Evolutionary conservation across 2,329 filamentous ascomycete species (phyloP), one percentile per base, ranked within the genome.

Genomic region (Pseudodiploospora longispora): DNA sequence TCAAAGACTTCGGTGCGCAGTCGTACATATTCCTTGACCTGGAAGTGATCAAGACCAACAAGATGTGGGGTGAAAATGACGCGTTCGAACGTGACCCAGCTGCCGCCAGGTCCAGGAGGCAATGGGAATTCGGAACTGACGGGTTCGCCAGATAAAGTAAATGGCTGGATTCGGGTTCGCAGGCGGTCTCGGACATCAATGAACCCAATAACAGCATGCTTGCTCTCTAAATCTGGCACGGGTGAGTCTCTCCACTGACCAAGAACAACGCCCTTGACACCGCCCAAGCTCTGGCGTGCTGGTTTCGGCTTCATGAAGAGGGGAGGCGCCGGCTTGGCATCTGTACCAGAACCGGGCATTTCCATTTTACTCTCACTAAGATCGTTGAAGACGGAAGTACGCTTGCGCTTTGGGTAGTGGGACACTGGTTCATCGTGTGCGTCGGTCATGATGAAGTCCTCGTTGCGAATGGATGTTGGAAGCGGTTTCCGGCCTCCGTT

Each of bases 1-100:
- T 67, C 59, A 0, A 50, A 52, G 1, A 47, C 46, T 2, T 72
- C 70, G 1, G 64, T 59, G 5, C 75, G 70, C 28, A 80, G 61
- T 49, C 76, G 76, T 40, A 82, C 77, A 46, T 78, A 83, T 53
- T 82, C 78, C 53, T 82, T 82, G 30, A 83, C 60, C 30, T 79
- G 71, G 29, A 73, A 68, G 39, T 80, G 71, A 41, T 76, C 72
- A 4, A 80, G 61, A 3, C 70, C 70, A 10, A 75, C 63, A 0
- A 83, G 70, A 46, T 80, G 76, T 6, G 71, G 58, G 3, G 75
- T 72, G 52, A 82, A 82, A 27, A 79, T 70, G 30, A 82, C 69
- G 19, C 75, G 68, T 46, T 80, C 74, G 51, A 82, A 82, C 0
- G 77, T 81, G 27, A 82, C 76, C 78, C 78, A 82, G 56, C 76